Conservation (phyloP, 306 rosid species). For the Quercus engelmannii region DNA sequence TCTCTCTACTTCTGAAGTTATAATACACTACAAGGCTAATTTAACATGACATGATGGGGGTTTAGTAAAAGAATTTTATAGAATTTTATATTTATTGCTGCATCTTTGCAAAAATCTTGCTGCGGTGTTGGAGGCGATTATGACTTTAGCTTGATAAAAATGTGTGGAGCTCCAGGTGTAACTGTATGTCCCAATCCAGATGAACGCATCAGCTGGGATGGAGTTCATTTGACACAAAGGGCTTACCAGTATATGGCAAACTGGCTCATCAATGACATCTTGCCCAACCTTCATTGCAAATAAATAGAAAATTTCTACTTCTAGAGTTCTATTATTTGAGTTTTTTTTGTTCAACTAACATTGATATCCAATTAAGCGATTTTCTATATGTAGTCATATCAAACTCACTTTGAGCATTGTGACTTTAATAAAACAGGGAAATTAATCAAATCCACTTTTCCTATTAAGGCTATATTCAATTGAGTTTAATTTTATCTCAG, state of each 20-base stretch:
- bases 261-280: slow-evolving; percentile 15
- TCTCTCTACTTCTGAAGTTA: not conserved
- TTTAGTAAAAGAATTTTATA: not conserved
- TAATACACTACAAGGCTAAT: not conserved
- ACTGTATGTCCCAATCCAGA: slow-evolving; percentile 1
- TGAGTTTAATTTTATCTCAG: too few species aligned
- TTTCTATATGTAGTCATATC: too few species aligned
- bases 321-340: too few species aligned
- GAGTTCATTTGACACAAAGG: slow-evolving; percentile 15
- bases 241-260: not conserved
- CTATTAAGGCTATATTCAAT: too few species aligned
- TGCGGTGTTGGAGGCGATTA: slow-evolving; percentile 17
- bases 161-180: slow-evolving; percentile 1
- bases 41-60: not conserved
- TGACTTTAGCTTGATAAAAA: not conserved
- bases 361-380: too few species aligned
- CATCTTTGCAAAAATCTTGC: slow-evolving; percentile 20
- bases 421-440: too few species aligned
- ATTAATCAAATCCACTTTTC: too few species aligned
- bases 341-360: too few species aligned
- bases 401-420: too few species aligned
- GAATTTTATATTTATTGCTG: not conserved
- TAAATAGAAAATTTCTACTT: too few species aligned
- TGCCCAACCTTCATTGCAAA: not conserved
- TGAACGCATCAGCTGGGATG: slow-evolving; percentile 15